Base-by-base conservation (phyloP, 148 eudicot species). In the Chenopodium berlandieri region DNA sequence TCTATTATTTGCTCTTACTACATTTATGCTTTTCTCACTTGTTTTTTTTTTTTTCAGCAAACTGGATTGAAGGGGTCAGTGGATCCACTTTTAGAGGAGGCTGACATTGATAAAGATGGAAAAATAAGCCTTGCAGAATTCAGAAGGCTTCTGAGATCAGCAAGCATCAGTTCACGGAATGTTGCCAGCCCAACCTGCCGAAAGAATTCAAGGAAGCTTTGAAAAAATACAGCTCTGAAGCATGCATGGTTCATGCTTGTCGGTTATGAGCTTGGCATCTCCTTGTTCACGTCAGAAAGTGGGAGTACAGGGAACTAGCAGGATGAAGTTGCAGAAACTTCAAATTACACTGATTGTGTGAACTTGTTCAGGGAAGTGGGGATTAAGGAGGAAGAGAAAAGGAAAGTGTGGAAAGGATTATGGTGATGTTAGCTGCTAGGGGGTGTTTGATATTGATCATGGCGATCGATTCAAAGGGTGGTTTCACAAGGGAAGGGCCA, bases 71-170 rank as follows among this genome's bases (percentile, higher is more conserved):
- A 84, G 86, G 97, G 99, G 32, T 95, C 99, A 13, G 89, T 95
- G 75, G 94, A 93, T 56, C 97, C 99, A 20, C 92, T 95, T 66
- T 86, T 95, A 32, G 97, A 94, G 78, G 99, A 93, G 86, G 97
- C 99, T 11, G 99, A 95, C 79, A 84, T 94, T 0, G 99, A 95
- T 90, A 92, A 85, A 83, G 99, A 95, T 23, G 99, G 99, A 63
- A 93, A 78, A 83, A 95, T 95, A 83, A 93, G 99, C 89, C 88
- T 95, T 56, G 79, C 91, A 23, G 99, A 95, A 80, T 95, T 95
- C 82, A 90, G 97, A 34, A 91, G 88, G 83, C 97, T 95, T 67
- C 70, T 95, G 86, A 92, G 97, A 89, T 93, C 97, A 30, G 97
- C 99, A 22, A 95, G 97, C 89, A 77, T 92, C 84, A 87, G 90